Conservation (phyloP, 202 grass and related monocot species). For the Zoysia matrella region DNA sequence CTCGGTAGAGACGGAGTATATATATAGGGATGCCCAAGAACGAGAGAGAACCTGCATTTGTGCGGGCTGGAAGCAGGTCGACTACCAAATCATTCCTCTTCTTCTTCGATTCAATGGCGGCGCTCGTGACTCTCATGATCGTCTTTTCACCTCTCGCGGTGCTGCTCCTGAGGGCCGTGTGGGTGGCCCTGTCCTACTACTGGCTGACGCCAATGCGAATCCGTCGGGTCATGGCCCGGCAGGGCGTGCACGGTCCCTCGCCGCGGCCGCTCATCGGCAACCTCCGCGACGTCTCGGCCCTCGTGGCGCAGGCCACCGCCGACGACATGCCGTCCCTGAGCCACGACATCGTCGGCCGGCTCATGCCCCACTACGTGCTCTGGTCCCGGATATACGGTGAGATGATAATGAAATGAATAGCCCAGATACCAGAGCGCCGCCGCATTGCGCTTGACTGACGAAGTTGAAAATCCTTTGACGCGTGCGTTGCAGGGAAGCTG, state of each 20-base stretch:
- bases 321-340: conserved; percentile 62
- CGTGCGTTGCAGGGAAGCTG: conserved; percentile 76
- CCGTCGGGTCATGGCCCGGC: conserved; percentile 52
- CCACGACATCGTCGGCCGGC: conserved; percentile 87
- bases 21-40: conserved; percentile 15
- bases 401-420: neutral
- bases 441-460: conserved; percentile 50
- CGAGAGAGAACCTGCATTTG: neutral
- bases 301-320: conserved; percentile 64
- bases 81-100: neutral
- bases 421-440: conserved; percentile 10
- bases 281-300: conserved; percentile 63
- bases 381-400: conserved; percentile 82
- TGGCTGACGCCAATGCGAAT: conserved; percentile 65
- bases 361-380: conserved; percentile 84
- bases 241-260: conserved; percentile 66
- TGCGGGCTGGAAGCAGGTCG: neutral
- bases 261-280: conserved; percentile 70
- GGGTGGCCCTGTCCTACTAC: conserved; percentile 77
- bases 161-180: conserved; percentile 53
- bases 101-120: conserved; percentile 24
- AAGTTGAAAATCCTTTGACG: conserved; percentile 59
- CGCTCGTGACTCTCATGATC: conserved; percentile 4
- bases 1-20: conserved; percentile 1
- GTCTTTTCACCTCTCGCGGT: conserved; percentile 29